A percentile compares a stretch with the other conserved stretches of the same genome.
Evolutionary conservation across 768 basidiomycete species (phyloP).

Genomic region (Leccinellum luteum): DNA sequence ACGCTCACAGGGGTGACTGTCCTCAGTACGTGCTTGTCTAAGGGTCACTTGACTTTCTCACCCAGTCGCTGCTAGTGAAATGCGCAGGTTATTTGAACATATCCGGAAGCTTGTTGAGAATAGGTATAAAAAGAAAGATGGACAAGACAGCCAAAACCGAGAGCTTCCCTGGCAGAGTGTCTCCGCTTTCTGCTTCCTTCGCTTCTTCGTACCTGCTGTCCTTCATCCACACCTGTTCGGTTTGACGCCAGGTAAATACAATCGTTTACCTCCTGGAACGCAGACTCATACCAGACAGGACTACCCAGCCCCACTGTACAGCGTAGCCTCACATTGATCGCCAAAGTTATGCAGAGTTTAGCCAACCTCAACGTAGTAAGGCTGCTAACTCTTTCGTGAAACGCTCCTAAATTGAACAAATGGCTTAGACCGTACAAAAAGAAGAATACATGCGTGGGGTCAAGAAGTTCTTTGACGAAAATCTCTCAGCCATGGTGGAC

Average conservation of each 20-base stretch:
- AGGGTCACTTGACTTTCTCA: not conserved
- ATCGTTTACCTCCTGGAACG: not conserved
- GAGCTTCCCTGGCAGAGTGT: conserved; percentile 79
- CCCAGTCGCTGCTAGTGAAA: conserved; percentile 49
- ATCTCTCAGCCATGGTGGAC: conserved; percentile 69
- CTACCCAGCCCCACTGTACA: conserved; percentile 65
- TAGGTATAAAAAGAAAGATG: conserved; percentile 48
- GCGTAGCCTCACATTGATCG: conserved; percentile 79
- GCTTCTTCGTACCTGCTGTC: conserved; percentile 88
- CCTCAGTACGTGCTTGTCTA: conserved; percentile 55
- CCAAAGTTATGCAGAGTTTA: conserved; percentile 86
- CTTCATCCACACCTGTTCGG: conserved; percentile 86
- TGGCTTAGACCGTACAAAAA: conserved; percentile 56
- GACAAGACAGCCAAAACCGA: conserved; percentile 41
- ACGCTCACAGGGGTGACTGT: conserved; percentile 67
- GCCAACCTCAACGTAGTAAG: conserved; percentile 79
- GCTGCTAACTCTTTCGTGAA: conserved; percentile 3
- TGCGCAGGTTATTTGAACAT: conserved; percentile 65
- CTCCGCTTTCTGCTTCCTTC: conserved; percentile 85
- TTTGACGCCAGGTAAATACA: conserved; percentile 60
- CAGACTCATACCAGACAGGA: conserved; percentile 42
- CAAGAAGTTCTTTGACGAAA: conserved; percentile 67
- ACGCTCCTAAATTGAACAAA: conserved; percentile 1
- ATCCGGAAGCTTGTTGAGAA: conserved; percentile 72
- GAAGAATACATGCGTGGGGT: conserved; percentile 82